A percentile compares a stretch with the other conserved stretches of the same genome.
Evolutionary conservation across 2,329 filamentous ascomycete species (phyloP).

Genomic region (Albophoma yamanashiensis): DNA sequence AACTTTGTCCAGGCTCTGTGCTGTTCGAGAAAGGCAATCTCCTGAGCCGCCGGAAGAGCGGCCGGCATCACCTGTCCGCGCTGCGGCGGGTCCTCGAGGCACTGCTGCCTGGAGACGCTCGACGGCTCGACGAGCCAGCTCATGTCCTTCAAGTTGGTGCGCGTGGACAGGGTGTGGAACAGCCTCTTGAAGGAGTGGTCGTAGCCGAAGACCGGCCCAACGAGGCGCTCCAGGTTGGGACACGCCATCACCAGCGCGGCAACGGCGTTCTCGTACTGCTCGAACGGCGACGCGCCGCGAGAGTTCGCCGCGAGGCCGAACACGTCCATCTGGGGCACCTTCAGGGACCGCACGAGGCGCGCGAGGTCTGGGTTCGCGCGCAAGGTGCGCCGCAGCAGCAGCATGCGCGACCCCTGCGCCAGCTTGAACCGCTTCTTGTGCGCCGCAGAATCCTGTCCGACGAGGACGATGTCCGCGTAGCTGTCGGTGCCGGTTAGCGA

Average conservation of each 20-base stretch:
- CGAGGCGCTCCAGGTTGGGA: conserved; percentile 50
- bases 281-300: conserved; percentile 22
- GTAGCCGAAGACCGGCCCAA: conserved; percentile 43
- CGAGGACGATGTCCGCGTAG: conserved; percentile 48
- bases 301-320: conserved; percentile 17
- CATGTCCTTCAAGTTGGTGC: conserved; percentile 44
- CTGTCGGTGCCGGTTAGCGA: conserved; percentile 16
- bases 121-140: conserved; percentile 43
- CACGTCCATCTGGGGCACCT: conserved; percentile 36
- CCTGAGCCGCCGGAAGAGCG: conserved; percentile 19
- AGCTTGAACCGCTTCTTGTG: conserved; percentile 49
- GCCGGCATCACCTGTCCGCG: conserved; percentile 15
- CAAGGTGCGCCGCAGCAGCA: conserved; percentile 47
- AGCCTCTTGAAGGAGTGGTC: conserved; percentile 45
- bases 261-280: conserved; percentile 46
- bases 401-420: conserved; percentile 39
- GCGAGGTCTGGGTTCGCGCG: conserved; percentile 42
- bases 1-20: conserved; percentile 47
- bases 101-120: conserved; percentile 17
- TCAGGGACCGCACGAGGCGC: conserved; percentile 43
- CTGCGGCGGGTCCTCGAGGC: conserved; percentile 9
- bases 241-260: conserved; percentile 54
- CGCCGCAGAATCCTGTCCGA: conserved; percentile 42
- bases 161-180: conserved; percentile 48
- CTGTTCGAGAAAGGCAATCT: conserved; percentile 35